Percentiles rank a stretch among this genome's conserved stretches.
Conservation (phyloP, 805 yeast genomes). For the Grigorovia transvaalensis region DNA sequence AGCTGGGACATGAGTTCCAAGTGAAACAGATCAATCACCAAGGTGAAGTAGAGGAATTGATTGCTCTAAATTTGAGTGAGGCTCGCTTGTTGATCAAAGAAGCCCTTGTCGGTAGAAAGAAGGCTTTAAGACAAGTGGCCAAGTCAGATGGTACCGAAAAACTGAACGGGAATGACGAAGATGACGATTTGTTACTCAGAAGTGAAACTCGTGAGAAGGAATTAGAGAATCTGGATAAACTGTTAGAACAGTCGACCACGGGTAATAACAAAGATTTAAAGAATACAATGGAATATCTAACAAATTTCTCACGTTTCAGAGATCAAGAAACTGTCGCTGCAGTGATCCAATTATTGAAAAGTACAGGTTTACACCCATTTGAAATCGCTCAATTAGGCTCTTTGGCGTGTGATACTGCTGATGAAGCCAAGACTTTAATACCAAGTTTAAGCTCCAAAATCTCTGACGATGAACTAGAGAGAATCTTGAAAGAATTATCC, state of each 20-base stretch:
- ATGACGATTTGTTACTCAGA: constrained; percentile 30
- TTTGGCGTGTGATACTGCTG: constrained; percentile 90
- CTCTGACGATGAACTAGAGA: constrained; percentile 77
- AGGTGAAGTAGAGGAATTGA: constrained; percentile 66
- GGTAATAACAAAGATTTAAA: constrained; percentile 81
- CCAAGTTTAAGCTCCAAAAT: constrained; percentile 80
- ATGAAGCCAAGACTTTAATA: constrained; percentile 88
- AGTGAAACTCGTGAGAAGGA: constrained; percentile 40
- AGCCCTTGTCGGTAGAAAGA: constrained; percentile 67
- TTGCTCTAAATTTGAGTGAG: constrained; percentile 81
- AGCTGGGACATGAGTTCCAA: constrained; percentile 89
- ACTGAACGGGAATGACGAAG: constrained; percentile 20
- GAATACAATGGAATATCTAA: constrained; percentile 79
- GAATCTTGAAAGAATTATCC: constrained; percentile 77
- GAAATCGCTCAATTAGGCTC: constrained; percentile 87
- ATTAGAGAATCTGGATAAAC: constrained; percentile 23
- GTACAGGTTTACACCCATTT: constrained; percentile 81
- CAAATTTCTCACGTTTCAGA: constrained; percentile 80
- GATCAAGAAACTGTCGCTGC: constrained; percentile 90
- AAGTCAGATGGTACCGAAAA: constrained; percentile 5
- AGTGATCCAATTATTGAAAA: constrained; percentile 72
- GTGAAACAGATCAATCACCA: constrained; percentile 68
- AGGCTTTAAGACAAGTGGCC: constrained; percentile 36
- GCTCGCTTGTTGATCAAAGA: constrained; percentile 84
- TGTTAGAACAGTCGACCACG: constrained; percentile 35